phyloP scores from a whole-genome alignment of 352 stramenopile genomes.

The Peronospora farinosa region DNA sequence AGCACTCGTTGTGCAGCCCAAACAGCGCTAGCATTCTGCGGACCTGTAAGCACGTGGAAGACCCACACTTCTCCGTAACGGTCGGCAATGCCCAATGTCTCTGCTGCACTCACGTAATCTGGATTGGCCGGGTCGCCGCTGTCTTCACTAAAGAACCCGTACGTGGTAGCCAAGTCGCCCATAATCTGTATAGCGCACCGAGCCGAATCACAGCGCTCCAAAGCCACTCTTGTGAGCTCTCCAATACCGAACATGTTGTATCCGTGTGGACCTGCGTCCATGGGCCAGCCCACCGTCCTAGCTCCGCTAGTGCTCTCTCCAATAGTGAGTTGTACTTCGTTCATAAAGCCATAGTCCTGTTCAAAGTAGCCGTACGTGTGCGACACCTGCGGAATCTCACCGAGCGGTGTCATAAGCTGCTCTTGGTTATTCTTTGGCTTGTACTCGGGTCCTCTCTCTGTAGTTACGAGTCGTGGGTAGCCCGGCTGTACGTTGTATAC shows the following conservation, averaged over 20 bases:
- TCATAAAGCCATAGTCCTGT: conserved; percentile 92
- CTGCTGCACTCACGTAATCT: conserved; percentile 61
- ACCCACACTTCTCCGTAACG: conserved; percentile 88
- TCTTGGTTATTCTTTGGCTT: conserved; percentile 23
- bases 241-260: conserved; percentile 89
- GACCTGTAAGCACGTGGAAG: conserved; percentile 92
- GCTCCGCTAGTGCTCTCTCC: conserved; percentile 89
- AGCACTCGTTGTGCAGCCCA: conserved; percentile 92
- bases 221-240: conserved; percentile 86
- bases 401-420: conserved; percentile 55
- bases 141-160: conserved; percentile 92
- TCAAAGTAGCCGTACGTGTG: conserved; percentile 93
- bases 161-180: conserved; percentile 88
- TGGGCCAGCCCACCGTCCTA: conserved; percentile 68
- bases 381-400: conserved; percentile 82
- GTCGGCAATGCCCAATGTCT: conserved; percentile 87
- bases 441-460: conserved; percentile 71
- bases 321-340: conserved; percentile 92
- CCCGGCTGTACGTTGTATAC: conserved; percentile 69
- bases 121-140: conserved; percentile 52
- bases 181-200: conserved; percentile 86
- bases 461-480: conserved; percentile 65
- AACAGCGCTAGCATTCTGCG: conserved; percentile 83
- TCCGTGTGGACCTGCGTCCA: conserved; percentile 49
- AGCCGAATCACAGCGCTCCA: conserved; percentile 86